Conservation (phyloP, 148 eudicot genomes). For the Camellia japonica region DNA sequence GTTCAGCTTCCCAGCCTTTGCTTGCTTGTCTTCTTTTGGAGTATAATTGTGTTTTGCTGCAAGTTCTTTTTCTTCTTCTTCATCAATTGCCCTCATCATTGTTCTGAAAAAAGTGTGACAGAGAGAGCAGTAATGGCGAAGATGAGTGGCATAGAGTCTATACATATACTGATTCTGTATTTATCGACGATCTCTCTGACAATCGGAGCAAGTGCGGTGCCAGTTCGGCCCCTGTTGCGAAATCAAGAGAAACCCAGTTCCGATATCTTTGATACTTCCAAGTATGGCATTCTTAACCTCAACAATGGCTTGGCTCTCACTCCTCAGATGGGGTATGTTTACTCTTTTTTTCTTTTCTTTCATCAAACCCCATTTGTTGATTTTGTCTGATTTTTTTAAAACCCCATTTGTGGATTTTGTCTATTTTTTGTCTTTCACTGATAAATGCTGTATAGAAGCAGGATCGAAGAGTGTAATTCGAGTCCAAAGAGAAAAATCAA, state of each 20-base stretch:
- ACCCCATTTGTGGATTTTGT: background rate
- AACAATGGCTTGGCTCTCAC: constrained; percentile 77
- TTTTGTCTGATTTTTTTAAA: background rate
- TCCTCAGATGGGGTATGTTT: constrained; percentile 92
- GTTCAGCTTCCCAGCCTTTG: no score
- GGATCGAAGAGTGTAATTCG: background rate
- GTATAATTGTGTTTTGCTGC: background rate
- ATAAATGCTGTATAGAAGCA: background rate
- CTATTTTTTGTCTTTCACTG: background rate
- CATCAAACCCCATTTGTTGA: background rate
- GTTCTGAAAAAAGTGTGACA: background rate
- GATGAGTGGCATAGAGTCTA: background rate
- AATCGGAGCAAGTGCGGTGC: constrained; percentile 26
- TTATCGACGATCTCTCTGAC: constrained; percentile 29
- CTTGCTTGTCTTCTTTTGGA: background rate
- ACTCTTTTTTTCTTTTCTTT: background rate
- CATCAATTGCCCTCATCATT: background rate
- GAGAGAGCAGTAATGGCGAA: constrained; percentile 10
- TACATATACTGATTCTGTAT: constrained; percentile 27
- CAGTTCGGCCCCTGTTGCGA: constrained; percentile 27
- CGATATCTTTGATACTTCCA: constrained; percentile 57
- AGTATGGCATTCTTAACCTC: constrained; percentile 65
- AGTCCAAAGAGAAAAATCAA: background rate
- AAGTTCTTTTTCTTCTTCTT: background rate
- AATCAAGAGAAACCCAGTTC: constrained; percentile 36